A percentile compares a stretch with the other conserved stretches of the same genome.
Evolutionary conservation across 2,329 filamentous ascomycete species (phyloP).

Genomic region (Fusarium protoensiforme): DNA sequence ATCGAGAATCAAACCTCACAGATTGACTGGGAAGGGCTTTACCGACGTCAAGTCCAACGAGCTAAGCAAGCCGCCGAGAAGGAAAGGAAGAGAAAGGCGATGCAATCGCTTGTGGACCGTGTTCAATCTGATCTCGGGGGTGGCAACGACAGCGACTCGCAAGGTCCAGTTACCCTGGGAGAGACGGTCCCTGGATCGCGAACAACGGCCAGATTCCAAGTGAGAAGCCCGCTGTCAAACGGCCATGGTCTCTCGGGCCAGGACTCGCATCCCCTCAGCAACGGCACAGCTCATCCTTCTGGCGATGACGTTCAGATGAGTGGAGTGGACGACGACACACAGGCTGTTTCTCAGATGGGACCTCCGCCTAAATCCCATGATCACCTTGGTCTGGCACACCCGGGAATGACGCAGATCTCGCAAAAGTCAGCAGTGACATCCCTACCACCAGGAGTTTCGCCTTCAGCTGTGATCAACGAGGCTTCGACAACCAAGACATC

Average conservation of each 20-base stretch:
- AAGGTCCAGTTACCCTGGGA: constrained; percentile 70
- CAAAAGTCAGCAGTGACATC: constrained; percentile 71
- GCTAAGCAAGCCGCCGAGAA: constrained; percentile 69
- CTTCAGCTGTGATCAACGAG: constrained; percentile 77
- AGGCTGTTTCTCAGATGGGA: constrained; percentile 62
- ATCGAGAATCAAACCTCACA: constrained; percentile 76
- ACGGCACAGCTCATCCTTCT: constrained; percentile 65
- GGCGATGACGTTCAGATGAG: constrained; percentile 68
- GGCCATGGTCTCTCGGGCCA: constrained; percentile 56
- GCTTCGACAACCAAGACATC: constrained; percentile 95
- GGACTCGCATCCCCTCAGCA: constrained; percentile 58
- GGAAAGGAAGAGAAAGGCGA: constrained; percentile 69
- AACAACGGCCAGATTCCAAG: constrained; percentile 65
- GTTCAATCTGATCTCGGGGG: constrained; percentile 62
- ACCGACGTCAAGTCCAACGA: constrained; percentile 76
- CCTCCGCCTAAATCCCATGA: constrained; percentile 56
- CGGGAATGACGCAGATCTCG: constrained; percentile 68
- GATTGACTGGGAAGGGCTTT: constrained; percentile 85
- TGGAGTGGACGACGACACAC: constrained; percentile 61
- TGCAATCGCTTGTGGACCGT: constrained; percentile 65
- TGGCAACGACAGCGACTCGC: constrained; percentile 64
- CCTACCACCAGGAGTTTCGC: constrained; percentile 67
- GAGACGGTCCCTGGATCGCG: constrained; percentile 68
- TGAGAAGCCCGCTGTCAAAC: constrained; percentile 70
- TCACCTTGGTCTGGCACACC: constrained; percentile 52